A percentile compares a stretch with the other conserved stretches of the same genome.
Conservation (phyloP, 192 early-diverging fungal genomes). For the Backusella liffmaniae region DNA sequence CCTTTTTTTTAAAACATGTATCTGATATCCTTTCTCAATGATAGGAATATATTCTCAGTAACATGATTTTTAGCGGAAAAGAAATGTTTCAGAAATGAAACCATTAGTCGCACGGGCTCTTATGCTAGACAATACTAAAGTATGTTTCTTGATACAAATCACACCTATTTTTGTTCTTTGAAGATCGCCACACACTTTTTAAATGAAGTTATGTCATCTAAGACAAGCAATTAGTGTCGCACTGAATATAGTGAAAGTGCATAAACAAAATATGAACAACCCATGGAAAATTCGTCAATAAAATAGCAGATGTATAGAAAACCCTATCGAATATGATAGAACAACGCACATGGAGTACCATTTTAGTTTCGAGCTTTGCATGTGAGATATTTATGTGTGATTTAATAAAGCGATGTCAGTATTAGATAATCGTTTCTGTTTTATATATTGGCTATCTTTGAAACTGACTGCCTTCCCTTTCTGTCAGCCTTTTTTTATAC, state of each 20-base stretch:
- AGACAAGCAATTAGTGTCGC: neutral
- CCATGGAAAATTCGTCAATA: too few species aligned
- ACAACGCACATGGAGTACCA: neutral
- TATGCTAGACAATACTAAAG: neutral
- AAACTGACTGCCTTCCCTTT: neutral
- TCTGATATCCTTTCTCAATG: neutral
- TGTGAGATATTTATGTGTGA: neutral
- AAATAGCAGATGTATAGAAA: neutral
- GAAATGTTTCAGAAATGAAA: conserved; percentile 6
- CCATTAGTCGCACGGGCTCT: neutral
- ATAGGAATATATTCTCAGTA: conserved; percentile 1
- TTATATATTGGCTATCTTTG: neutral
- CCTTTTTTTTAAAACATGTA: neutral
- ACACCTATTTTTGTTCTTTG: too few species aligned
- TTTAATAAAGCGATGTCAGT: neutral
- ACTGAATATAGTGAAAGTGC: neutral
- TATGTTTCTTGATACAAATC: too few species aligned
- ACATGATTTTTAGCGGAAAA: neutral
- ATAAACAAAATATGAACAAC: neutral
- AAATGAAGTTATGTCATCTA: too few species aligned
- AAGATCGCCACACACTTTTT: too few species aligned
- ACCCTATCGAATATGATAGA: neutral
- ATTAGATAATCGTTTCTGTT: neutral
- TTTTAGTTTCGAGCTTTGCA: neutral
- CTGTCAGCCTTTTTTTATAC: neutral